A percentile compares a stretch with the other conserved stretches of the same genome.
Evolutionary conservation across 768 basidiomycete species (phyloP).

Genomic region (Suillus ampliporus): DNA sequence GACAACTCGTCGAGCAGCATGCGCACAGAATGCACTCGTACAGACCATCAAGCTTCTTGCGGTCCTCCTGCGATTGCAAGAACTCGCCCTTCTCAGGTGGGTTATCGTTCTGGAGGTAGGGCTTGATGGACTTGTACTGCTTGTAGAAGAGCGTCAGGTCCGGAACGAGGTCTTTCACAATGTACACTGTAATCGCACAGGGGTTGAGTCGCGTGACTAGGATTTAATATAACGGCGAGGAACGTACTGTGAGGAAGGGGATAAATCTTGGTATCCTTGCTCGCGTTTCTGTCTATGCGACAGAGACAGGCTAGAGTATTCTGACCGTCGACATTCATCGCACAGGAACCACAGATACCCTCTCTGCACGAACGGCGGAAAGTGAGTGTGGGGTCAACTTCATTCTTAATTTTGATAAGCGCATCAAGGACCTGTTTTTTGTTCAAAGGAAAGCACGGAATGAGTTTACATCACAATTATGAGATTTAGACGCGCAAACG

Average conservation of each 20-base stretch:
- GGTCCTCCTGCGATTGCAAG: constrained; percentile 89
- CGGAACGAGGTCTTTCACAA: constrained; percentile 98
- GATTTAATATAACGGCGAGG: background rate
- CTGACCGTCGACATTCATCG: constrained; percentile 98
- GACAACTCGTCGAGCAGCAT: constrained; percentile 98
- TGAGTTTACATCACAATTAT: background rate
- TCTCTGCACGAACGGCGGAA: constrained; percentile 94
- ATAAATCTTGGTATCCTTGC: constrained; percentile 89
- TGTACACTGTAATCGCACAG: constrained; percentile 71
- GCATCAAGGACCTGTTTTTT: constrained; percentile 81
- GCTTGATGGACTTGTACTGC: constrained; percentile 99
- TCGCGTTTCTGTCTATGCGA: constrained; percentile 80
- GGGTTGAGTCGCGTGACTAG: background rate
- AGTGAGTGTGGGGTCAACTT: constrained; percentile 94
- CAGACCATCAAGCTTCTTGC: constrained; percentile 94
- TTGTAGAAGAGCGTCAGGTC: constrained; percentile 95
- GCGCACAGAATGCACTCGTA: constrained; percentile 98
- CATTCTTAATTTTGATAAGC: constrained; percentile 99
- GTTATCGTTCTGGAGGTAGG: constrained; percentile 93
- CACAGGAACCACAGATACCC: constrained; percentile 97
- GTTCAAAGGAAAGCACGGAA: background rate
- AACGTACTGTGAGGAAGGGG: constrained; percentile 94
- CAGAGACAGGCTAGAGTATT: constrained; percentile 98
- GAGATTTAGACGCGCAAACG: constrained; percentile 21
- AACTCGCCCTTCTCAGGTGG: constrained; percentile 85